Percentiles rank a stretch among this genome's conserved stretches.
These are phyloP conservation scores for Nyssa sinensis DNA, from an alignment of 148 eudicot genomes.

Conservation along the genomic window DNA sequence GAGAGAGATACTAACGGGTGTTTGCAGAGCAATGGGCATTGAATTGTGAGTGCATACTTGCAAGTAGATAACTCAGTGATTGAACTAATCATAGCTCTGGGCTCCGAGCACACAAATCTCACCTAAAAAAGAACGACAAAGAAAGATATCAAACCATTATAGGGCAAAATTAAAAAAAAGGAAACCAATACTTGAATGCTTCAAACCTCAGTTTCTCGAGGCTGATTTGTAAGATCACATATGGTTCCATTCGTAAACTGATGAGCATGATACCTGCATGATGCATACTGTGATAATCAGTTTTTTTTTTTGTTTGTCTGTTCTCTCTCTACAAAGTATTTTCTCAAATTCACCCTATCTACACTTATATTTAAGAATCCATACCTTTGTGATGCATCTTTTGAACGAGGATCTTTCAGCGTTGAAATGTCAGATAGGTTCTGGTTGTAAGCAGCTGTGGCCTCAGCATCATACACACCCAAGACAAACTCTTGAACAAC, in stretches of 20 bases:
- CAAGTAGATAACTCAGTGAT: conserved; percentile 91
- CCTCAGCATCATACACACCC: conserved; percentile 80
- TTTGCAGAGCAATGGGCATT: conserved; percentile 78
- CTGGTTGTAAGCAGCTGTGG: conserved; percentile 72
- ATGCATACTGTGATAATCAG: background rate
- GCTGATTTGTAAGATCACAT: conserved; percentile 83
- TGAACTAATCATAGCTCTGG: conserved; percentile 82
- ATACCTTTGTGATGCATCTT: conserved; percentile 92
- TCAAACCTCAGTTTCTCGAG: conserved; percentile 87
- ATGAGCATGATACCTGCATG: conserved; percentile 88
- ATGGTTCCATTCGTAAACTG: conserved; percentile 76
- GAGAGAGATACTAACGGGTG: conserved; percentile 74
- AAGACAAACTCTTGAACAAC: conserved; percentile 79
- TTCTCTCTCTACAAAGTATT: background rate
- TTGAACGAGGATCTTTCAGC: conserved; percentile 89
- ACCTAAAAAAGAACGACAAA: conserved; percentile 40
- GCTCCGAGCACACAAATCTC: conserved; percentile 92
- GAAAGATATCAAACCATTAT: background rate
- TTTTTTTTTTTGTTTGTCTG: background rate
- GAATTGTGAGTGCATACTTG: conserved; percentile 89
- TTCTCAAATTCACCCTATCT: background rate
- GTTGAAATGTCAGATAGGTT: conserved; percentile 72
- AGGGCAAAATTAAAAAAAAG: conserved; percentile 8
- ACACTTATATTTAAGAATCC: background rate
- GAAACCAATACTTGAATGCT: background rate